Base-by-base conservation (phyloP, 2,329 filamentous ascomycete genomes). In the Trichoderma citrinoviride region DNA sequence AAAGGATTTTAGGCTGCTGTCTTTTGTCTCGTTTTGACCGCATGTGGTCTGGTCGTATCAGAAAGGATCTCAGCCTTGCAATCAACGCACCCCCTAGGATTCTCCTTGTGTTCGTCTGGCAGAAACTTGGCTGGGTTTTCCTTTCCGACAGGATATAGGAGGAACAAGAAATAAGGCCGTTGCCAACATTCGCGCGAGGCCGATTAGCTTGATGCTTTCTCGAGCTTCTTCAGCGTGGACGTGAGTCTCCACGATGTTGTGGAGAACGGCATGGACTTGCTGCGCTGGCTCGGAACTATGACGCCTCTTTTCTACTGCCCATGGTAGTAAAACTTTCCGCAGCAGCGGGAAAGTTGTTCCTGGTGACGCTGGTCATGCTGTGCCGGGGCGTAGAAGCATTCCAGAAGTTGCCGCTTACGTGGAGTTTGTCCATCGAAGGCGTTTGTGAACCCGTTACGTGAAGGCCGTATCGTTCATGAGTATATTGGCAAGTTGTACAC, bases 321-420 rank as follows among this genome's bases (percentile, higher is more conserved):
- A 37, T 10, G 14, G 8, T 37, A 37, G n/a, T n/a, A 14, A 37
- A 3, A 29, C 27, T 14, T 37, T 37, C 8, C 33, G 14, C 33
- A 2, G 12, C 33, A 37, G 33, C 33, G 14, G 2, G 33, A 37
- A 37, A 37, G 33, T n/a, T 3, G 33, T 37, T 37, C 33, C 33
- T 37, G 33, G 14, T 37, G 33, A 37, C 33, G 33, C 33, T 10
- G 17, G 17, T 21, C 25, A 12, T 33, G 25, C 55, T n/a, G 23
- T 37, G 37, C 10, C 33, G 10, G 46, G 52, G 15, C 47, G 41
- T 54, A 40, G 62, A 58, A 65, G 46, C 55, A 29, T 60, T 65
- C 55, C 55, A 65, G 62, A 65, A 53, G 33, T 60, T 65, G 55
- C 62, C 47, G 37, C 37, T 33, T 23, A 44, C 33, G 10, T 37